phyloP scores from a whole-genome alignment of 2,329 filamentous ascomycete species.

The Fusarium sp. region DNA sequence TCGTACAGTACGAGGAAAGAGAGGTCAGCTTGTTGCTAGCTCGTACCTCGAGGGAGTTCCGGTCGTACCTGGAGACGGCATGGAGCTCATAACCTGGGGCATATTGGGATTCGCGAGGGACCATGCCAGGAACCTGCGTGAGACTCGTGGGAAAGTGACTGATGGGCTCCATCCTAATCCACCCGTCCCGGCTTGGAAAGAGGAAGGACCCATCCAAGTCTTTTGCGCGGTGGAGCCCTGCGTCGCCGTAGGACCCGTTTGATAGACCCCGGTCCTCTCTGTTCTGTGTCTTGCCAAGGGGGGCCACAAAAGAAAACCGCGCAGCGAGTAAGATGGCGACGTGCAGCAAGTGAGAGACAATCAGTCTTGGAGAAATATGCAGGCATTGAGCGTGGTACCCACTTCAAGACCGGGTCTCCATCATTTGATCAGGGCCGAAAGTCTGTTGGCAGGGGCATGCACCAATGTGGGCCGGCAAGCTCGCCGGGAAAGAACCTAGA shows the following conservation, averaged over 20 bases:
- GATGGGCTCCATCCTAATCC: constrained; percentile 36
- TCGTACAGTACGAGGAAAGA: constrained; percentile 43
- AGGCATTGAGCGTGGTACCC: constrained; percentile 36
- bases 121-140: constrained; percentile 39
- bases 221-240: constrained; percentile 37
- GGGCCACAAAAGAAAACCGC: constrained; percentile 30
- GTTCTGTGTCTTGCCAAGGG: constrained; percentile 32
- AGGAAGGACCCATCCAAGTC: constrained; percentile 29
- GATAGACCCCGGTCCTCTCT: constrained; percentile 39
- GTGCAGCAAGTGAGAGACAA: constrained; percentile 33
- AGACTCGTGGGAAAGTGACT: constrained; percentile 41
- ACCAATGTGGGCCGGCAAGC: constrained; percentile 44
- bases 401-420: constrained; percentile 42
- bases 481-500: constrained; percentile 44
- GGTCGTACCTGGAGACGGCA: constrained; percentile 45
- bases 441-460: constrained; percentile 47
- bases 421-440: constrained; percentile 46
- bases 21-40: constrained; percentile 35
- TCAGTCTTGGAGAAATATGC: constrained; percentile 37
- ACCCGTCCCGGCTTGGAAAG: constrained; percentile 41
- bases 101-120: constrained; percentile 43
- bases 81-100: constrained; percentile 42
- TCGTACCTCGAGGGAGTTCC: constrained; percentile 43
- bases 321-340: constrained; percentile 30
- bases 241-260: constrained; percentile 43